Evolutionary conservation across 176 grass and related monocot species (phyloP), one percentile per base, ranked within the genome.

Genomic region (Themeda triandra): DNA sequence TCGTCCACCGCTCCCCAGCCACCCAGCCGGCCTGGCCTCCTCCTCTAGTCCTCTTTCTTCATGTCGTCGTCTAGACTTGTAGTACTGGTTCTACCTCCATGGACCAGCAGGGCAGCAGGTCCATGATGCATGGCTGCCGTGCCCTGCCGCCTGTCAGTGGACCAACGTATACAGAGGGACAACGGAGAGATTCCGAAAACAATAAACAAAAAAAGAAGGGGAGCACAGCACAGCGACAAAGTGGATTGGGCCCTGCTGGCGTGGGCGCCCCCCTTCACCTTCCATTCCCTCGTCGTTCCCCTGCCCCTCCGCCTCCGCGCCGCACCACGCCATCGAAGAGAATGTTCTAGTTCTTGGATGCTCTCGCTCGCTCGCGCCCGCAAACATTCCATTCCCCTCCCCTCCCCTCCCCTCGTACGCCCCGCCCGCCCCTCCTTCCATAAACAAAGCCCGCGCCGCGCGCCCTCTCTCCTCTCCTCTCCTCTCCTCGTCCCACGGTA

Each of bases 301-400:
- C 39, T 9, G 21, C 2, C 19, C 53, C 23, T 9, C 6, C 19
- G 32, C 7, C 66, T 10, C 68, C 37, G 68, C 45, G 58, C 67
- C 80, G 10, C 66, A 39, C 54, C 30, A 31, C 33, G 73, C 40
- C 80, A 71, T 31, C 33, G 66, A 77, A 82, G 4, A 58, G 75
- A 90, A 86, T 90, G 53, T 56, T 56, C 49, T 53, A 19, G 88
- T 86, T 86, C 84, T 75, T 83, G 88, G 80, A 87, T 83, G 66
- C 84, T 23, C 79, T 35, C 63, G 19, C 42, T 58, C 84, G 17
- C 79, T 35, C 63, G 19, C 42, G 15, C 17, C 45, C 45, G 45
- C 8, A 17, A 62, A 89, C 84, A 90, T 90, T 90, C 78, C n/a
- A n/a, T n/a, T n/a, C n/a, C n/a, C n/a, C n/a, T n/a, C n/a, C n/a